These are phyloP conservation scores for Xylaria curta DNA, from an alignment of 495 filamentous ascomycete genomes.

Conservation along the genomic window DNA sequence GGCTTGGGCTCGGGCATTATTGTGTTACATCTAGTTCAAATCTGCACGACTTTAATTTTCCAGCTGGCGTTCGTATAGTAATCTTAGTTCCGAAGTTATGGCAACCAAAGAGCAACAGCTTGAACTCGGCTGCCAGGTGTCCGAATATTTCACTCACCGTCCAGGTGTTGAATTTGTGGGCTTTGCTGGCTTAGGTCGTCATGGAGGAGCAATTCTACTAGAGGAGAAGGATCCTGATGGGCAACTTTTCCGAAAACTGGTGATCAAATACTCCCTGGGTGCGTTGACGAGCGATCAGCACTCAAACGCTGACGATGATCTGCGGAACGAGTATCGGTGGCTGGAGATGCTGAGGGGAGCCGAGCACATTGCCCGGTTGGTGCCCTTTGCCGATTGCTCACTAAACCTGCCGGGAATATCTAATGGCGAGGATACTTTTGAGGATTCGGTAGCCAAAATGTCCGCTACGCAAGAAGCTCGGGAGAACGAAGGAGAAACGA, in stretches of 20 bases:
- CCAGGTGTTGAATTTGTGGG: neutral
- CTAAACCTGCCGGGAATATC: slow-evolving; percentile 19
- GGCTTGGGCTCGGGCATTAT: neutral
- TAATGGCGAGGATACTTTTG: neutral
- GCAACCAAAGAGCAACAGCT: neutral
- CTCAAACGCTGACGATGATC: slow-evolving; percentile 7
- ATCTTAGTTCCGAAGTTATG: neutral
- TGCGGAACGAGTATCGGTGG: slow-evolving; percentile 28
- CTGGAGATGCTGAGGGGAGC: slow-evolving; percentile 29
- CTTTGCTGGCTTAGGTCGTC: slow-evolving; percentile 19
- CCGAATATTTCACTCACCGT: neutral
- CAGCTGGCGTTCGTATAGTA: neutral
- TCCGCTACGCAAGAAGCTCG: neutral
- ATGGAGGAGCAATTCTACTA: neutral
- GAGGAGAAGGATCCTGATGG: neutral
- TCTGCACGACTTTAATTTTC: neutral
- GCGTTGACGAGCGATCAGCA: neutral
- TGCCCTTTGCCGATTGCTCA: slow-evolving; percentile 15
- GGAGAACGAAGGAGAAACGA: neutral
- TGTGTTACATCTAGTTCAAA: neutral
- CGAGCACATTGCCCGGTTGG: slow-evolving; percentile 31
- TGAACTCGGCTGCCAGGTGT: slow-evolving; percentile 2
- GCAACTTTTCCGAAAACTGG: slow-evolving; percentile 2
- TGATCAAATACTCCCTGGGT: slow-evolving; percentile 35
- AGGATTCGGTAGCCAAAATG: neutral